A percentile compares a stretch with the other conserved stretches of the same genome.
phyloP scores from a whole-genome alignment of 2,329 filamentous ascomycete species.

The Sporothrix sp. region DNA sequence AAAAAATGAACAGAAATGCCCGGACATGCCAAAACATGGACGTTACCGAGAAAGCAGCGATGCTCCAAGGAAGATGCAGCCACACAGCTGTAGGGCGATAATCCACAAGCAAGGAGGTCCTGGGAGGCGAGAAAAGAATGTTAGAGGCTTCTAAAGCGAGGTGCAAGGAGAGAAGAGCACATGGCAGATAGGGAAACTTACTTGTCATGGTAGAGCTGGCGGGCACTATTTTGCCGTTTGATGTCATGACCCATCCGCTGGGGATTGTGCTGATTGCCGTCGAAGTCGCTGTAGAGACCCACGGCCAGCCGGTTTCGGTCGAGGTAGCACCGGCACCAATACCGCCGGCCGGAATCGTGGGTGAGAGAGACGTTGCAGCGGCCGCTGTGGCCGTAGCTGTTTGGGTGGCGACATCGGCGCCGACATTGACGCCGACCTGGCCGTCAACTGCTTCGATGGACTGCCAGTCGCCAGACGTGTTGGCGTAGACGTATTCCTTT shows the following conservation, averaged over 20 bases:
- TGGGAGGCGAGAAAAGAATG: conserved; percentile 12
- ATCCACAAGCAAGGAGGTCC: conserved; percentile 34
- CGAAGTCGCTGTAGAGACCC: conserved; percentile 48
- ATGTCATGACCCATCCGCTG: conserved; percentile 69
- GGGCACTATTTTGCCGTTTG: conserved; percentile 69
- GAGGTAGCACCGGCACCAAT: conserved; percentile 46
- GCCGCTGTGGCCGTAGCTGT: conserved; percentile 52
- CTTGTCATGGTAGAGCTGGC: conserved; percentile 54
- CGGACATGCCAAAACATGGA: neutral
- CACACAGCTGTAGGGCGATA: conserved; percentile 38
- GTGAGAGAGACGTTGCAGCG: conserved; percentile 50
- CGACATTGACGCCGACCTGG: conserved; percentile 57
- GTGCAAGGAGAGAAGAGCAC: neutral
- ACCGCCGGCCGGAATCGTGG: conserved; percentile 61
- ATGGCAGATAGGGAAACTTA: conserved; percentile 13
- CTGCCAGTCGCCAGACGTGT: conserved; percentile 66
- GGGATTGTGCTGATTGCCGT: conserved; percentile 51
- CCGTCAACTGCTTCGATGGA: conserved; percentile 79
- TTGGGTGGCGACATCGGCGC: conserved; percentile 38
- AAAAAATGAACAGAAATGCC: neutral
- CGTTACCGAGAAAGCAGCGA: conserved; percentile 1
- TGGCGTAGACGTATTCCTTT: conserved; percentile 70
- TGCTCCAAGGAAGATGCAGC: conserved; percentile 27
- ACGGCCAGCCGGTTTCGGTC: conserved; percentile 57
- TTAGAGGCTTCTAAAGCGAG: neutral